Conservation (phyloP, 192 early-diverging fungal genomes). For the Entomortierella parvispora region DNA sequence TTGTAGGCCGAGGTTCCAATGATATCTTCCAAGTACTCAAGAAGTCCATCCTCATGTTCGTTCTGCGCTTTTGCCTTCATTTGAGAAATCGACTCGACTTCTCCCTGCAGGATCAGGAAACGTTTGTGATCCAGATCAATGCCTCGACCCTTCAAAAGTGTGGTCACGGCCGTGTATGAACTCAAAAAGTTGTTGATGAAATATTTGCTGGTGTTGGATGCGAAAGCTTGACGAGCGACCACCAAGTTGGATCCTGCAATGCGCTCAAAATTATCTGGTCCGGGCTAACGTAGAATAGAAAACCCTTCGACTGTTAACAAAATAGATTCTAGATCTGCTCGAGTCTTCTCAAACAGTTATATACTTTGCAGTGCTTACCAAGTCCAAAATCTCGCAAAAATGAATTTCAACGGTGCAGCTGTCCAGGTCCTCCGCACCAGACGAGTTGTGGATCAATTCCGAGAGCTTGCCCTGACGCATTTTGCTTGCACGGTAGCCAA, state of each 20-base stretch:
- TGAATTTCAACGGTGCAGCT: slow-evolving; percentile 92
- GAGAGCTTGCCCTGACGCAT: slow-evolving; percentile 96
- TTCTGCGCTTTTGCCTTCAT: slow-evolving; percentile 97
- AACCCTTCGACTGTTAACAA: no score
- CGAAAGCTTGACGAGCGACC: slow-evolving; percentile 77
- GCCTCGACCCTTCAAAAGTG: slow-evolving; percentile 82
- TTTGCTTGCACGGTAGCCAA: slow-evolving; percentile 97
- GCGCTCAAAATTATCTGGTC: slow-evolving; percentile 65
- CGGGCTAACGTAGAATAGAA: slow-evolving; percentile 54
- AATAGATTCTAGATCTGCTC: no score
- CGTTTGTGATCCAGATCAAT: slow-evolving; percentile 98
- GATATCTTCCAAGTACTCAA: slow-evolving; percentile 99
- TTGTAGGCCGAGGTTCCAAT: slow-evolving; percentile 95
- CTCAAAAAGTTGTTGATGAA: slow-evolving; percentile 73
- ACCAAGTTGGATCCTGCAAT: slow-evolving; percentile 78
- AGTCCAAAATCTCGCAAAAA: slow-evolving; percentile 91
- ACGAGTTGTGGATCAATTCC: slow-evolving; percentile 95
- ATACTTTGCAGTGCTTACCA: no score
- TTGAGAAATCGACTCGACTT: slow-evolving; percentile 97
- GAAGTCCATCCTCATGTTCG: slow-evolving; percentile 93
- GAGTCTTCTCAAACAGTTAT: no score
- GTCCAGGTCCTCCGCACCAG: slow-evolving; percentile 71
- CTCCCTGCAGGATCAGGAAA: slow-evolving; percentile 96
- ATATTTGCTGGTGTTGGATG: slow-evolving; percentile 81
- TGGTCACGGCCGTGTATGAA: slow-evolving; percentile 86